Evolutionary conservation across 1,284 basidiomycete genomes (phyloP), one percentile per base, ranked within the genome.

Genomic region (Moniliella sp.): DNA sequence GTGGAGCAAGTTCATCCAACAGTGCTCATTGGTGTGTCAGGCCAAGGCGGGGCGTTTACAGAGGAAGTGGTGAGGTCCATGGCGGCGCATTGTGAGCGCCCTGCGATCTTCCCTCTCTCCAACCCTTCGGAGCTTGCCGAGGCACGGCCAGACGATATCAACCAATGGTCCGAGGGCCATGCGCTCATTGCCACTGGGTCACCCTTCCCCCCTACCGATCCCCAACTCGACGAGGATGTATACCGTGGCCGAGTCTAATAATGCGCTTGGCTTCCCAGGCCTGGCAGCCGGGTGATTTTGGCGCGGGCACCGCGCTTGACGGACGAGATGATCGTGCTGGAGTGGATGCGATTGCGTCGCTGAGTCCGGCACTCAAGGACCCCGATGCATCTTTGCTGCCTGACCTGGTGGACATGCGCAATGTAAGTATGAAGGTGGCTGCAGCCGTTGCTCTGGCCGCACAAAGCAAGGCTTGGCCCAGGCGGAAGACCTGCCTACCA

Each of bases 31-130:
- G 84, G 86, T 33, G 73, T 93, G 18, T 84, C 79, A 13, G 91
- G 84, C 15, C 75, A 78, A 43, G 72, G 71, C 65, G 74, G 75
- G 29, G 78, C 82, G 1, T 93, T 93, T 65, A 71, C 67, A 39
- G 67, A 75, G 36, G 65, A 69, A 8, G 75, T 83, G 33, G 72
- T 93, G 40, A 67, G 72, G 46, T 66, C 70, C 8, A 86, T 94
- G 82, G 73, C 76, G n/a, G 68, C 71, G 30, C 67, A 79, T 46
- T 91, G 88, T 65, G 66, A 72, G 13, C 71, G 75, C 14, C 84
- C 86, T 15, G 86, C 91, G 66, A 74, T 93, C 61, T 91, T 93
- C 70, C 81, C 86, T 30, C 73, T 93, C n/a, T 83, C 79, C 19
- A 94, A 93, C 65, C 86, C 86, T 17, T 76, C 80, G 29, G 68